Base-by-base conservation (phyloP, 202 grass and related monocot genomes). In the Digitaria exilis region DNA sequence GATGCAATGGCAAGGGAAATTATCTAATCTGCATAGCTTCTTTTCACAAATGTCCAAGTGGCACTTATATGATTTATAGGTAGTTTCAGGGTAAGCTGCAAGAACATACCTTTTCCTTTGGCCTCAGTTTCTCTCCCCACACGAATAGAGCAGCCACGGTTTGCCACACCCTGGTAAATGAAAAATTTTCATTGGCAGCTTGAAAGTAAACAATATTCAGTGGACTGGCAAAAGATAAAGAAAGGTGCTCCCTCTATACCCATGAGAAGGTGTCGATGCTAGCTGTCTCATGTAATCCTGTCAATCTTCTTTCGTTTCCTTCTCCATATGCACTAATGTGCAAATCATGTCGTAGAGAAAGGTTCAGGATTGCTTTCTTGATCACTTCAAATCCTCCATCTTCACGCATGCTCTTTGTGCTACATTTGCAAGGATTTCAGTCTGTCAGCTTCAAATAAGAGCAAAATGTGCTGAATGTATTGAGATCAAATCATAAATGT, bases 241-340 rank as follows among this genome's bases (percentile, higher is more conserved):
- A 77, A 39, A 76, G 4, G 43, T 29, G 5, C 3, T 58, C 16
- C 12, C 55, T 11, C 34, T 71, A n/a, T 96, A 99, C 96, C 96
- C 96, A 99, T 79, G 96, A 99, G 78, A 99, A 99, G 19, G 45
- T 87, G 68, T 92, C 88, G 59, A 99, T 99, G 89, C 87, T 93
- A 58, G 96, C 96, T 35, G 96, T 99, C 87, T 99, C 96, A 1
- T 99, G 96, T 85, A 84, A 82, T 17, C 96, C 96, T 69, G 96
- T 99, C 93, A 99, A 68, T 68, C 96, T 88, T 71, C 96, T 73
- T 44, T 99, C 96, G 5, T 99, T 99, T 72, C 96, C 96, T 94
- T 99, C 96, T 81, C 96, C 96, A 75, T 99, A 99, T 73, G 93
- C 89, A 74, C 93, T 94, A 28, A 99, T 99, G 71, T 99, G 96